Conservation (phyloP, 1,284 basidiomycete species). For the Ceratobasidium sp. region DNA sequence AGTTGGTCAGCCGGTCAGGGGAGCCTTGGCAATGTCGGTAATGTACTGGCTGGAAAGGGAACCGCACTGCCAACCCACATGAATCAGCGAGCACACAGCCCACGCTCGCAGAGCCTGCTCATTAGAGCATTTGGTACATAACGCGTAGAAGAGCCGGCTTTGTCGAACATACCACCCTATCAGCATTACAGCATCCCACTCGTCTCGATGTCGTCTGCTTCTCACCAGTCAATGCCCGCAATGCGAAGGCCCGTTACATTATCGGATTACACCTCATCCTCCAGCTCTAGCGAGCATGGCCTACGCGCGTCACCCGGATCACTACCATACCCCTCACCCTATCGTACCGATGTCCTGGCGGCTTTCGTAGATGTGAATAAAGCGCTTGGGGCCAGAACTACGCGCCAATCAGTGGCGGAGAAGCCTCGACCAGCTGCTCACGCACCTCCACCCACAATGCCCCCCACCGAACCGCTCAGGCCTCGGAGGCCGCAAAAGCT, state of each 20-base stretch:
- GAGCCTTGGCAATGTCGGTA: too few species aligned
- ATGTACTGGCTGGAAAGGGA: too few species aligned
- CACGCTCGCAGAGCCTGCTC: too few species aligned
- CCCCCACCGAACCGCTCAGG: neutral
- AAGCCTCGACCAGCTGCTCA: neutral
- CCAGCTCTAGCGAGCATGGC: slow-evolving; percentile 1
- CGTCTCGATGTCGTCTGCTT: slow-evolving; percentile 9
- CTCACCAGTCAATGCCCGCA: neutral
- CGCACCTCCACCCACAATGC: neutral
- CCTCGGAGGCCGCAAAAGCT: neutral
- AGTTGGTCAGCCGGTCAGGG: too few species aligned
- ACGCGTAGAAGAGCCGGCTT: too few species aligned
- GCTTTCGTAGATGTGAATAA: slow-evolving; percentile 34
- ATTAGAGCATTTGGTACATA: too few species aligned
- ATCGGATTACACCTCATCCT: slow-evolving; percentile 3
- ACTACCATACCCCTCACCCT: neutral
- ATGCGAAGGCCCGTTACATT: neutral
- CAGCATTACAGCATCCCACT: neutral
- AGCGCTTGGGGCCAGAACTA: slow-evolving; percentile 26
- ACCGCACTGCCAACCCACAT: too few species aligned
- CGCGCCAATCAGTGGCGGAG: slow-evolving; percentile 14
- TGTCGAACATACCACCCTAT: neutral
- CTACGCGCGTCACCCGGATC: neutral
- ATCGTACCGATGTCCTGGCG: neutral
- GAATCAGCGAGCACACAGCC: too few species aligned